A percentile compares a stretch with the other conserved stretches of the same genome.
These are phyloP conservation scores for Starmerella bombi DNA, from an alignment of 805 yeast genomes.

Conservation along the genomic window DNA sequence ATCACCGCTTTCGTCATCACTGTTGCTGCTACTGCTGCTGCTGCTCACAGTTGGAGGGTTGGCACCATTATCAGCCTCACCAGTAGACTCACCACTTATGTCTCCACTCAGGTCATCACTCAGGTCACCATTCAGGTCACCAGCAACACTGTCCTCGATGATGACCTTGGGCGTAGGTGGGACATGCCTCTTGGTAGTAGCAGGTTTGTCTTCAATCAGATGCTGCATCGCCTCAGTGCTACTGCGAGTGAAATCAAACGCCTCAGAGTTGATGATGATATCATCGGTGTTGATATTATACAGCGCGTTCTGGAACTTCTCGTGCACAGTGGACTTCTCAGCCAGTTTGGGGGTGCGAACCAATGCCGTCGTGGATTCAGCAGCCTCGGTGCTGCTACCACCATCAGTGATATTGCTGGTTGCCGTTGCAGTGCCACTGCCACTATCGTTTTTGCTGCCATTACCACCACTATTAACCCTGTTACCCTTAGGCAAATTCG, in stretches of 20 bases:
- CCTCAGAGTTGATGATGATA: slow-evolving; percentile 56
- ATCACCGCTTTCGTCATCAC: neutral
- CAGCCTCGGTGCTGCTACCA: neutral
- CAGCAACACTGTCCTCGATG: neutral
- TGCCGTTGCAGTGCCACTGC: too few species aligned
- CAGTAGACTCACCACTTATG: too few species aligned
- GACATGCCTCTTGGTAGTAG: neutral
- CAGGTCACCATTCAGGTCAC: too few species aligned
- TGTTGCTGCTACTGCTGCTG: neutral
- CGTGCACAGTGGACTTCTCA: neutral
- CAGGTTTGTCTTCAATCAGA: slow-evolving; percentile 25
- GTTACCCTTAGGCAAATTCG: slow-evolving; percentile 5
- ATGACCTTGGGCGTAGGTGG: slow-evolving; percentile 14
- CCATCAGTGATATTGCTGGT: neutral
- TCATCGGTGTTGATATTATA: slow-evolving; percentile 44
- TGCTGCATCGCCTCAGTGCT: neutral
- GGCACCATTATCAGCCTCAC: neutral
- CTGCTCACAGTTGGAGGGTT: neutral
- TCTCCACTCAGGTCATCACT: neutral
- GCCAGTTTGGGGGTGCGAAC: neutral
- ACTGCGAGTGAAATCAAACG: slow-evolving; percentile 35
- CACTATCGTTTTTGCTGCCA: too few species aligned
- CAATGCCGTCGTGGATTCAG: neutral
- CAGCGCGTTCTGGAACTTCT: slow-evolving; percentile 20
- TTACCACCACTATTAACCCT: neutral